A percentile compares a stretch with the other conserved stretches of the same genome.
Evolutionary conservation across 2,329 filamentous ascomycete genomes (phyloP).

Genomic region (Aspergillus brasiliensis): DNA sequence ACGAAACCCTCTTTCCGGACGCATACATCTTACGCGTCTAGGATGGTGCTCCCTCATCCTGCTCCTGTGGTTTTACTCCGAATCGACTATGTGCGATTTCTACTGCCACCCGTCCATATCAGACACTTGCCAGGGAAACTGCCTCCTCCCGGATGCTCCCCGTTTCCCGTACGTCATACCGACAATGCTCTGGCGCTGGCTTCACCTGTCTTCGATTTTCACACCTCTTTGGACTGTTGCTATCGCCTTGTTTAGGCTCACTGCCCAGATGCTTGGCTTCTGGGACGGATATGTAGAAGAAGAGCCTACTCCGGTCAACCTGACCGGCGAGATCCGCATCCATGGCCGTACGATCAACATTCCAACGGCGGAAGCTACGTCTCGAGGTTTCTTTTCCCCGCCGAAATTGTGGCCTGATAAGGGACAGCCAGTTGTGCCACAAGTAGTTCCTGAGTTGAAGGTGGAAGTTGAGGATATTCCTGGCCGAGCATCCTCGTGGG

Average conservation of each 20-base stretch:
- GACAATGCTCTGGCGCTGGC: conserved; percentile 55
- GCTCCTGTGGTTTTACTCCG: conserved; percentile 53
- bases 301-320: conserved; percentile 25
- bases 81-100: conserved; percentile 52
- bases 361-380: conserved; percentile 21
- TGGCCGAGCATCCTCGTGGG: conserved; percentile 4
- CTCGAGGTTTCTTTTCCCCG: conserved; percentile 15
- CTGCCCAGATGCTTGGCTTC: conserved; percentile 41
- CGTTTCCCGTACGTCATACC: conserved; percentile 58
- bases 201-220: conserved; percentile 36
- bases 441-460: conserved; percentile 13
- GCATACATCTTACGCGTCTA: conserved; percentile 39
- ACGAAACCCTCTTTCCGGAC: conserved; percentile 29
- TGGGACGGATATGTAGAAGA: conserved; percentile 49
- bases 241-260: conserved; percentile 33
- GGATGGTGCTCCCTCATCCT: conserved; percentile 44
- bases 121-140: conserved; percentile 51
- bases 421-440: conserved; percentile 1
- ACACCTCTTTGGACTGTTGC: conserved; percentile 34
- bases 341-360: conserved; percentile 27
- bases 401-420: conserved; percentile 10
- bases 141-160: conserved; percentile 55
- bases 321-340: conserved; percentile 34
- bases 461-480: not conserved
- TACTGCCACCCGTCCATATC: conserved; percentile 57